These are phyloP conservation scores for Dactylis glomerata DNA, from an alignment of 176 grass and related monocot species.

Conservation along the genomic window DNA sequence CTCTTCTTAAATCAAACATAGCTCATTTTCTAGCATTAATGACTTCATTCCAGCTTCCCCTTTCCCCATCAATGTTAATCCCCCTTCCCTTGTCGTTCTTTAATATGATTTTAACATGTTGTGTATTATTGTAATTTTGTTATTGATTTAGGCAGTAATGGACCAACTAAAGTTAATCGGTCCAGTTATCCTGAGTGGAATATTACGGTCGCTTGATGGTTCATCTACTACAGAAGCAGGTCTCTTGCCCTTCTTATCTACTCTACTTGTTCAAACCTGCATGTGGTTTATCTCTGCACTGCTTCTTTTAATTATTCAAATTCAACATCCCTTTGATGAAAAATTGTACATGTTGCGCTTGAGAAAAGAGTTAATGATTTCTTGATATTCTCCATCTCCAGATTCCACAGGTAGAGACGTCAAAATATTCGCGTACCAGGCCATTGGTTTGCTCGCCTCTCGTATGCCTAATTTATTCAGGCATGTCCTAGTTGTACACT, in stretches of 20 bases:
- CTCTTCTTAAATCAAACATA: neutral
- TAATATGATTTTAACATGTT: slow-evolving; percentile 8
- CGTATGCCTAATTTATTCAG: slow-evolving; percentile 97
- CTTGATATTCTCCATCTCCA: slow-evolving; percentile 37
- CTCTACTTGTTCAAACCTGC: slow-evolving; percentile 28
- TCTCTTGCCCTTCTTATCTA: slow-evolving; percentile 38
- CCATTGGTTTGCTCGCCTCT: slow-evolving; percentile 89
- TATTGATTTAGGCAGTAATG: slow-evolving; percentile 55
- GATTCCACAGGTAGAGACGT: slow-evolving; percentile 57
- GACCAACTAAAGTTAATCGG: slow-evolving; percentile 90
- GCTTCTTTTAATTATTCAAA: neutral
- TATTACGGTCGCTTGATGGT: slow-evolving; percentile 89
- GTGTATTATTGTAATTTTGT: neutral
- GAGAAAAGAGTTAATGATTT: slow-evolving; percentile 22
- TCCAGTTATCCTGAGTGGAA: slow-evolving; percentile 88
- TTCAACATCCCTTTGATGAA: neutral
- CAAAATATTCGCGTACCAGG: slow-evolving; percentile 93
- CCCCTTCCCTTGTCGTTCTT: neutral
- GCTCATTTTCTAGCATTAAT: neutral
- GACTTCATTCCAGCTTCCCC: neutral
- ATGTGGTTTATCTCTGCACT: slow-evolving; percentile 25
- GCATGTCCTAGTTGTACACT: slow-evolving; percentile 30
- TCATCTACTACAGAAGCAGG: slow-evolving; percentile 75
- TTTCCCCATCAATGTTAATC: neutral
- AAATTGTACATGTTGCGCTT: slow-evolving; percentile 18